These are phyloP conservation scores for Lodderomyces theae DNA, from an alignment of 1,139 yeast genomes.

Conservation along the genomic window DNA sequence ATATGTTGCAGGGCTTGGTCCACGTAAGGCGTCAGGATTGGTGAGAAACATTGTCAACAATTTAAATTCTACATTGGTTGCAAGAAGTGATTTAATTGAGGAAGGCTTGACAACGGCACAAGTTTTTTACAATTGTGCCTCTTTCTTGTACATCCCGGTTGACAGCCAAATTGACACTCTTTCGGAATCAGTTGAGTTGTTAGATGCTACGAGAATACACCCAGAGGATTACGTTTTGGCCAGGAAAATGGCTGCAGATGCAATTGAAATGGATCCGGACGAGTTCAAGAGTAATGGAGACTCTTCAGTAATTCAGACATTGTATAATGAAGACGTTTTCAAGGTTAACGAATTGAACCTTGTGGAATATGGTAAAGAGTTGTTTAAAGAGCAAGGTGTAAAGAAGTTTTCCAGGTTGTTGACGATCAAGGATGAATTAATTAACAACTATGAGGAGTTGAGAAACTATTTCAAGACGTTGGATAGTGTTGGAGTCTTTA, in stretches of 20 bases:
- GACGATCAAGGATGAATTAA: conserved; percentile 85
- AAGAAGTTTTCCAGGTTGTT: conserved; percentile 80
- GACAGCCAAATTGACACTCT: conserved; percentile 44
- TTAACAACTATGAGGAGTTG: conserved; percentile 82
- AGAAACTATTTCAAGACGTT: conserved; percentile 70
- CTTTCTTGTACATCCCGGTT: conserved; percentile 81
- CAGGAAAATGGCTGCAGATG: conserved; percentile 96
- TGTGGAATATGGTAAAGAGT: conserved; percentile 91
- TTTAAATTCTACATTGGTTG: conserved; percentile 62
- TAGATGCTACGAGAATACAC: conserved; percentile 94
- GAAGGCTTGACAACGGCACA: conserved; percentile 74
- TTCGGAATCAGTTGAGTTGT: conserved; percentile 62
- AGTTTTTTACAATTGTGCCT: conserved; percentile 87
- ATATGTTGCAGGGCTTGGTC: conserved; percentile 89
- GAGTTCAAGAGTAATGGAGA: conserved; percentile 75
- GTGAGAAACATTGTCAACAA: conserved; percentile 75
- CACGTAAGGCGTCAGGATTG: conserved; percentile 88
- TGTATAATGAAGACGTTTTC: conserved; percentile 79
- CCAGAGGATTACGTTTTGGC: conserved; percentile 98
- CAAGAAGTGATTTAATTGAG: conserved; percentile 76
- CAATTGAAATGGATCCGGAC: conserved; percentile 92
- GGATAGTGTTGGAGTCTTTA: conserved; percentile 72
- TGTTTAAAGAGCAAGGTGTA: conserved; percentile 72
- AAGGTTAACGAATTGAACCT: conserved; percentile 84
- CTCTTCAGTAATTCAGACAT: conserved; percentile 82